Evolutionary conservation across 768 basidiomycete species (phyloP).

Genomic region (Lyophyllum decastes): DNA sequence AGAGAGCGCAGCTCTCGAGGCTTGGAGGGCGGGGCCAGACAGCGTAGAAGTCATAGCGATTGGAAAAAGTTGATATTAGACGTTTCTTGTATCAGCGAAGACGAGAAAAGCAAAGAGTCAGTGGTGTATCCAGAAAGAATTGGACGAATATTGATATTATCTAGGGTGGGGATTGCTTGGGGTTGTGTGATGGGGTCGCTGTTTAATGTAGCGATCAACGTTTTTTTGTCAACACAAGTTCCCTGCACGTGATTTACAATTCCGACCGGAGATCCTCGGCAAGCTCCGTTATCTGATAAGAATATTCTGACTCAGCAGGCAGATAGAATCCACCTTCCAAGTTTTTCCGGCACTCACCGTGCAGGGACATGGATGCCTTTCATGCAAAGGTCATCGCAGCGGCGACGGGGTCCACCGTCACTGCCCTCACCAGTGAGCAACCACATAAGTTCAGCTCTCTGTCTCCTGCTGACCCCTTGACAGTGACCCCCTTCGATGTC

Average conservation of each 20-base stretch:
- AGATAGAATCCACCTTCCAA: conserved; percentile 6
- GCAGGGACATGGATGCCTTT: conserved; percentile 64
- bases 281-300: conserved; percentile 35
- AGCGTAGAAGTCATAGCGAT: conserved; percentile 51
- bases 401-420: conserved; percentile 76
- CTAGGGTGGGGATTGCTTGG: conserved; percentile 2
- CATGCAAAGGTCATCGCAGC: conserved; percentile 82
- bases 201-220: conserved; percentile 8
- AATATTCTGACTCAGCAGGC: conserved; percentile 9
- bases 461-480: neutral
- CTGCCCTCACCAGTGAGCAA: conserved; percentile 72
- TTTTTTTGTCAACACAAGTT: conserved; percentile 20
- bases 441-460: neutral
- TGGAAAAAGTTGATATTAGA: conserved; percentile 16
- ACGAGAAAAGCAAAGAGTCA: neutral
- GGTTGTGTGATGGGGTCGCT: conserved; percentile 7
- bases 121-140: conserved; percentile 6
- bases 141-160: conserved; percentile 7
- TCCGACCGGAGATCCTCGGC: conserved; percentile 6
- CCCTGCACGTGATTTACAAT: conserved; percentile 14
- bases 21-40: conserved; percentile 68
- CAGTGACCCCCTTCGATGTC: conserved; percentile 99
- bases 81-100: conserved; percentile 10
- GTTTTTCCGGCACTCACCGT: neutral
- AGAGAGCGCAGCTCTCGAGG: conserved; percentile 76